Conservation (phyloP, 2,329 filamentous ascomycete species). For the Tricladium varicosporioides region DNA sequence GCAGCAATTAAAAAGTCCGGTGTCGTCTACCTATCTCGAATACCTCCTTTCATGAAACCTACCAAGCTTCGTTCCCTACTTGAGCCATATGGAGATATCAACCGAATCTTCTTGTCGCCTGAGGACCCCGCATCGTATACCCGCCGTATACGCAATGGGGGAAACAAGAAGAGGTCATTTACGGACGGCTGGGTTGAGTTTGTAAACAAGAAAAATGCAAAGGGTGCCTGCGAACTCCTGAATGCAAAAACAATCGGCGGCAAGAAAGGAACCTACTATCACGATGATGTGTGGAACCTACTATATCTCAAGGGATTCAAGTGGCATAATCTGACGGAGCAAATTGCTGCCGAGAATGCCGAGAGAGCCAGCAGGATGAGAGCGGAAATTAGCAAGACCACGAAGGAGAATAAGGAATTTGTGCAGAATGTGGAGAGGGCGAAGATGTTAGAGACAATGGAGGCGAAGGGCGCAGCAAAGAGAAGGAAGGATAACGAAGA, state of each 20-base stretch:
- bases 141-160: slow-evolving; percentile 67
- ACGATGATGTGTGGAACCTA: slow-evolving; percentile 84
- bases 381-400: slow-evolving; percentile 73
- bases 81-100: slow-evolving; percentile 71
- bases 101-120: slow-evolving; percentile 75
- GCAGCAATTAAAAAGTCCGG: slow-evolving; percentile 70
- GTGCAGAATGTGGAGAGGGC: slow-evolving; percentile 75
- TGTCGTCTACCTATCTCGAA: slow-evolving; percentile 78
- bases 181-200: slow-evolving; percentile 89
- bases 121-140: slow-evolving; percentile 67
- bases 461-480: slow-evolving; percentile 54
- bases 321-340: slow-evolving; percentile 72
- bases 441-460: slow-evolving; percentile 76
- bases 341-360: slow-evolving; percentile 79
- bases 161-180: slow-evolving; percentile 81
- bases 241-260: slow-evolving; percentile 79
- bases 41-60: slow-evolving; percentile 88
- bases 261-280: slow-evolving; percentile 80
- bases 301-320: slow-evolving; percentile 82
- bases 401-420: slow-evolving; percentile 79
- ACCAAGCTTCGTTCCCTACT: slow-evolving; percentile 73
- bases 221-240: slow-evolving; percentile 70
- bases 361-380: slow-evolving; percentile 73
- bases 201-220: slow-evolving; percentile 70
- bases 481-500: slow-evolving; percentile 37